Base-by-base conservation (phyloP, 106 monocot genomes). In the Allium sativum region DNA sequence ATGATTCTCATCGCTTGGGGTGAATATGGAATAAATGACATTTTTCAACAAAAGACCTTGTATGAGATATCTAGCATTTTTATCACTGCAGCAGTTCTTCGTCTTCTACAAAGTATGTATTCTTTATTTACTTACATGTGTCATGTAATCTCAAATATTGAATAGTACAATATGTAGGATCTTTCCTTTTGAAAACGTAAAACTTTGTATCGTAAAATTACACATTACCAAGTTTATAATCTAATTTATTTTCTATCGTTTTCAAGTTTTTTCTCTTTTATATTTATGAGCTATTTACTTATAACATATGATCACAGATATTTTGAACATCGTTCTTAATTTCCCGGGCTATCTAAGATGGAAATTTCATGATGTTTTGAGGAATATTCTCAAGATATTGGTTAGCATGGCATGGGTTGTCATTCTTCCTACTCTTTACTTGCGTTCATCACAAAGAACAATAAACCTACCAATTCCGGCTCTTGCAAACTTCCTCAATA, bases 311-410 rank as follows among this genome's bases (percentile, higher is more conserved):
- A 31, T 74, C 20, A 18, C 72, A 98, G 96, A 85, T 69, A 17
- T 91, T 67, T 70, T 98, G 73, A 87, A 98, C 57, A 43, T 98
- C 65, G 53, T 98, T 62, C 65, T 98, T 65, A 98, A 98, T 64
- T 98, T 98, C 48, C 91, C 96, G 44, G 96, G 96, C 11, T 82
- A 80, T 64, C 96, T 88, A 51, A 84, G 91, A 76, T 82, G 79
- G 84, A 87, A 65, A 65, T 87, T 91, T 69, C 73, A 73, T 69
- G 82, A 84, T 69, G 78, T 91, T 12, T 61, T 88, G 60, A 86
- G 96, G 66, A 88, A 84, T 42, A 45, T 98, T 62, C 79, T 98
- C 18, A 98, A 98, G 68, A 85, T 82, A 44, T 42, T 88, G 45
- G 69, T 82, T 50, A 91, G 91, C 72, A 65, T 76, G 19, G 77